Percentiles rank a stretch among this genome's conserved stretches.
phyloP scores from a whole-genome alignment of 1,284 basidiomycete species.

The Cutaneotrichosporon curvatum region DNA sequence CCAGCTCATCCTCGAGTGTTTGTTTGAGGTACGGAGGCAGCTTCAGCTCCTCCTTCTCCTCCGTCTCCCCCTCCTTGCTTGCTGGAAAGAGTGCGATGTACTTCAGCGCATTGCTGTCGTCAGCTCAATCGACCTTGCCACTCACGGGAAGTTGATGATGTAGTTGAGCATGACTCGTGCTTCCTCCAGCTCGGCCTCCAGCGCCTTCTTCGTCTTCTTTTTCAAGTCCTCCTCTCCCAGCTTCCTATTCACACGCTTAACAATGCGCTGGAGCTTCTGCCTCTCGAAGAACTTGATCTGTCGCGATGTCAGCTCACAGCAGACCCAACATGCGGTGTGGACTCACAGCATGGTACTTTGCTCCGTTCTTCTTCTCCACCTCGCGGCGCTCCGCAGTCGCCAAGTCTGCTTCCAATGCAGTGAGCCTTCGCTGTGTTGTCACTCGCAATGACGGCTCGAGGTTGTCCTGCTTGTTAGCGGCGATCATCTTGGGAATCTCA shows the following conservation, averaged over 20 bases:
- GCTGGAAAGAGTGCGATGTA: slow-evolving; percentile 80
- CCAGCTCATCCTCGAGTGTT: slow-evolving; percentile 23
- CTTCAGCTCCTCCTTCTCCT: slow-evolving; percentile 22
- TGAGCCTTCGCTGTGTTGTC: slow-evolving; percentile 65
- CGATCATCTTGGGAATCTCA: not conserved
- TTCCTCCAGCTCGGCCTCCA: slow-evolving; percentile 53
- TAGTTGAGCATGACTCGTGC: slow-evolving; percentile 74
- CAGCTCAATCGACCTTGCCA: slow-evolving; percentile 10
- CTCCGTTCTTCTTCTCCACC: slow-evolving; percentile 65
- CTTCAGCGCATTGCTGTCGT: slow-evolving; percentile 63
- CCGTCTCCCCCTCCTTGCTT: slow-evolving; percentile 10
- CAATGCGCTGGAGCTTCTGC: slow-evolving; percentile 67
- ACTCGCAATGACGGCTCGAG: slow-evolving; percentile 70
- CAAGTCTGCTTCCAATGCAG: slow-evolving; percentile 67
- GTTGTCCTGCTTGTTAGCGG: slow-evolving; percentile 52
- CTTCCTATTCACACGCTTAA: slow-evolving; percentile 57
- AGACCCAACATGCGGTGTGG: too few relatives aligned
- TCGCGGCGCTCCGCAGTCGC: slow-evolving; percentile 54
- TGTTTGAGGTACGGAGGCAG: slow-evolving; percentile 50
- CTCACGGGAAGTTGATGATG: slow-evolving; percentile 57
- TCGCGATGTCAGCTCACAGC: not conserved
- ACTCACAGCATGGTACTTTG: slow-evolving; percentile 64
- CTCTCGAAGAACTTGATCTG: slow-evolving; percentile 79
- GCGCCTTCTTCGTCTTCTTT: slow-evolving; percentile 39
- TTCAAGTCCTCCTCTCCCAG: slow-evolving; percentile 47